Base-by-base conservation (phyloP, 495 filamentous ascomycete species). In the Achaetomiella virescens region DNA sequence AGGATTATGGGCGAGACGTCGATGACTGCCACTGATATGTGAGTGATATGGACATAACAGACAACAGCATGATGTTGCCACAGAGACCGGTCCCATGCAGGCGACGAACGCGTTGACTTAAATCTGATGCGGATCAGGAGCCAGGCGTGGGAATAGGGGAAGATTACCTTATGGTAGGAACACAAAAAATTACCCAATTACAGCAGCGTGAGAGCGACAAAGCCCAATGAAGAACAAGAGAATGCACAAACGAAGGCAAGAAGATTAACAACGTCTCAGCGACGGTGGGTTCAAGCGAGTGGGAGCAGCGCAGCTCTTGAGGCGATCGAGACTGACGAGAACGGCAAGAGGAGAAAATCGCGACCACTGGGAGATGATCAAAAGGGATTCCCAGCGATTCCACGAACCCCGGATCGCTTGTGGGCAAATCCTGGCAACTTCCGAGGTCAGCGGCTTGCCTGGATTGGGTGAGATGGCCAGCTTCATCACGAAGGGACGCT, bases 201-300 rank as follows among this genome's bases (percentile, higher is more conserved):
- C 21, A n/a, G 31, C 36, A 45, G n/a, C n/a, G n/a, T n/a, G n/a
- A n/a, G n/a, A 14, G 57, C 11, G 18, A 41, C 0, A 24, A 15
- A 33, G 29, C 33, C 21, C 24, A 49, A 21, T 4, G 31, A 40
- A 41, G 27, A 54, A 54, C 15, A 54, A 40, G 35, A 20, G 51
- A 29, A 57, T 22, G 35, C 24, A 54, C 35, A 57, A 61, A 55
- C 48, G 54, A 62, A 60, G 52, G 63, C 58, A 54, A 58, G 48
- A 55, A 36, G 27, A 55, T 27, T 36, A 60, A 48, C 35, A 14
- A 47, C 38, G 21, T 25, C 33, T 29, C n/a, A 25, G 41, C 48
- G 37, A 37, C 38, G 36, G 12, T 29, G 59, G 55, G 46, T 57
- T 48, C 25, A 46, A 70, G 53, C 67, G 67, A 70, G 61, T 54